Evolutionary conservation across 139 green algal genomes (phyloP).

Genomic region (Chlamydomonas sp.): DNA sequence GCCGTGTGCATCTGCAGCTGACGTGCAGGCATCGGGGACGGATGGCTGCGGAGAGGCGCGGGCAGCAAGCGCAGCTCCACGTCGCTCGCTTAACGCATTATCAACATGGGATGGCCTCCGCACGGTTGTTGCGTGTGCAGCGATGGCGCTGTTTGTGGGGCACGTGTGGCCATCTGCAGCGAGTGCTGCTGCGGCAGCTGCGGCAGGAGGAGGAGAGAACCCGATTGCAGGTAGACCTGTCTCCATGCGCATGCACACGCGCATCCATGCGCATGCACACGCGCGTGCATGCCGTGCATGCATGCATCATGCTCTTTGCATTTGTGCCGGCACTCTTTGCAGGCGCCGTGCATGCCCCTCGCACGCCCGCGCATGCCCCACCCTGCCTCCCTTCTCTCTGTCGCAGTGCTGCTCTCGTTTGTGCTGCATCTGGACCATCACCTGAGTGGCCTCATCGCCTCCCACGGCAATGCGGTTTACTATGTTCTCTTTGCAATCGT

Average conservation of each 20-base stretch:
- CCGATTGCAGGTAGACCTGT: background rate
- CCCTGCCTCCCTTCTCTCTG: conserved; percentile 12
- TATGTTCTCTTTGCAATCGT: conserved; percentile 66
- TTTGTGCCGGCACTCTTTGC: background rate
- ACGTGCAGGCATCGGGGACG: too few species aligned
- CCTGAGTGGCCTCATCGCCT: conserved; percentile 55
- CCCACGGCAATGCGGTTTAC: conserved; percentile 66
- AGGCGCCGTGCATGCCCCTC: background rate
- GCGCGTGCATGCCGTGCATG: background rate
- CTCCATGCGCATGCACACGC: too few species aligned
- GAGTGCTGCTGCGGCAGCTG: too few species aligned
- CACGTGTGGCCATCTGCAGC: too few species aligned
- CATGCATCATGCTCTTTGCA: background rate
- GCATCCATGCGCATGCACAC: too few species aligned
- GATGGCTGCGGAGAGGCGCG: too few species aligned
- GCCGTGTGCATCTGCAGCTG: too few species aligned
- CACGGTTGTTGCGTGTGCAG: too few species aligned
- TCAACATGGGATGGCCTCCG: too few species aligned
- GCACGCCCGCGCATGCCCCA: background rate
- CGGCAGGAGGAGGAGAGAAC: background rate
- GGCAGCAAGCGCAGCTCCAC: too few species aligned
- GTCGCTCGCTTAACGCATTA: too few species aligned
- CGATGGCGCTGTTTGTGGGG: too few species aligned
- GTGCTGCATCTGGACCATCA: conserved; percentile 83
- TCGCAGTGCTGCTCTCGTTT: conserved; percentile 44